Conservation (phyloP, 495 filamentous ascomycete genomes). For the Haplographium delicatum region DNA sequence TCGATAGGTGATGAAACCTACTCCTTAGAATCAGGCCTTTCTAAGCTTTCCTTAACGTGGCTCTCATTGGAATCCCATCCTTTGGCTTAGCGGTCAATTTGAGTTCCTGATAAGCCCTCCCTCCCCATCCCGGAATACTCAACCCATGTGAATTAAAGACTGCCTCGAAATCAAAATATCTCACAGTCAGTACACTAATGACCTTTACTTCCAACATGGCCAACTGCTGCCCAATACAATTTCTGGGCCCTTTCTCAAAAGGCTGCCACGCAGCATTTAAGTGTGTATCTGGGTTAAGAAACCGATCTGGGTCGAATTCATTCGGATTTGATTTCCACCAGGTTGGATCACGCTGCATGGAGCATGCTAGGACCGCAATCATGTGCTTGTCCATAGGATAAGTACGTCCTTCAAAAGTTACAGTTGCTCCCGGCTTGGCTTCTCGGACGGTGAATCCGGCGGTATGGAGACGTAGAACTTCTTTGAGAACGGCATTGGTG, state of each 20-base stretch:
- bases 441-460: slow-evolving; percentile 28
- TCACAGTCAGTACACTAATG: slow-evolving; percentile 29
- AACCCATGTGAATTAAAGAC: too few species aligned
- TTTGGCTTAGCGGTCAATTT: too few species aligned
- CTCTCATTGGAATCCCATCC: too few species aligned
- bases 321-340: slow-evolving; percentile 25
- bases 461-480: slow-evolving; percentile 35
- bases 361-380: slow-evolving; percentile 23
- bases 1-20: too few species aligned
- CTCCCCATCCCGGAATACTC: too few species aligned
- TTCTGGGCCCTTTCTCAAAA: slow-evolving; percentile 39
- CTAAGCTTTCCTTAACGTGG: too few species aligned
- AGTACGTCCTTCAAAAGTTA: slow-evolving; percentile 4
- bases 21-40: too few species aligned
- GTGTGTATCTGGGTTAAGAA: slow-evolving; percentile 23
- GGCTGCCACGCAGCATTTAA: slow-evolving; percentile 32
- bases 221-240: slow-evolving; percentile 42
- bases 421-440: slow-evolving; percentile 1
- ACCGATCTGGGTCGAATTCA: slow-evolving; percentile 33
- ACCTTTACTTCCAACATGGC: slow-evolving; percentile 33
- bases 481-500: slow-evolving; percentile 31
- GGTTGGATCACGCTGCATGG: slow-evolving; percentile 23
- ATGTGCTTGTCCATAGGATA: slow-evolving; percentile 5
- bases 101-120: too few species aligned
- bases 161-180: slow-evolving; percentile 28